A percentile compares a stretch with the other conserved stretches of the same genome.
Conservation (phyloP, 169 alveolate genomes). For the Blepharisma undulans region DNA sequence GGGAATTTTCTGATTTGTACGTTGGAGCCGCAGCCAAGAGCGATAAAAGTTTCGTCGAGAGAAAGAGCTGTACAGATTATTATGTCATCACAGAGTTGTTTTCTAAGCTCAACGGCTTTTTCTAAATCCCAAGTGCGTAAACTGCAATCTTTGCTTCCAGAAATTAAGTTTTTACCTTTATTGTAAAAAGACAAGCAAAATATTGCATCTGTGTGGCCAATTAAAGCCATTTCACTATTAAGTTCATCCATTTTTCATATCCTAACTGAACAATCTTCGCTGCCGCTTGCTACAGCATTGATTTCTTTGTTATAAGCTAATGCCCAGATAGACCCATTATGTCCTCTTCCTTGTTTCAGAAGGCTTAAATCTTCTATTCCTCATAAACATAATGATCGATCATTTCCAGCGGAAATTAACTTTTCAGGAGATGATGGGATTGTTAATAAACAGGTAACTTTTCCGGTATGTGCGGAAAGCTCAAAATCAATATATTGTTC, state of each 20-base stretch:
- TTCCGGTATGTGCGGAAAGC: neutral
- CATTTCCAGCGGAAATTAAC: neutral
- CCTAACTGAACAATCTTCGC: neutral
- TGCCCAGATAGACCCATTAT: neutral
- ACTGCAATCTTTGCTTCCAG: neutral
- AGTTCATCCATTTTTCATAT: neutral
- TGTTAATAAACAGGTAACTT: neutral
- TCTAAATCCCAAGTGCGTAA: neutral
- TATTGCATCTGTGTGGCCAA: neutral
- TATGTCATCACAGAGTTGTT: neutral
- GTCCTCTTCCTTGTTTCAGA: neutral
- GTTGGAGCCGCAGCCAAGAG: neutral
- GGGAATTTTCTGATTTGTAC: neutral
- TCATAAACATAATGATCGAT: neutral
- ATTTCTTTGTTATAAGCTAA: neutral
- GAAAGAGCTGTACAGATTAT: neutral
- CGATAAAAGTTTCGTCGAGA: neutral
- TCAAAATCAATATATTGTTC: neutral
- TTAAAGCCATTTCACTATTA: neutral
- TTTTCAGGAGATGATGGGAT: neutral
- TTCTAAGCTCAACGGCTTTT: neutral
- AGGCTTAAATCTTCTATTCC: neutral
- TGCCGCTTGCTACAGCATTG: neutral
- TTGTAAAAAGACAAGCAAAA: neutral
- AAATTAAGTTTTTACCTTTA: neutral